Evolutionary conservation across 2,329 filamentous ascomycete species (phyloP), one percentile per base, ranked within the genome.

Genomic region (Fonsecaea monophora): DNA sequence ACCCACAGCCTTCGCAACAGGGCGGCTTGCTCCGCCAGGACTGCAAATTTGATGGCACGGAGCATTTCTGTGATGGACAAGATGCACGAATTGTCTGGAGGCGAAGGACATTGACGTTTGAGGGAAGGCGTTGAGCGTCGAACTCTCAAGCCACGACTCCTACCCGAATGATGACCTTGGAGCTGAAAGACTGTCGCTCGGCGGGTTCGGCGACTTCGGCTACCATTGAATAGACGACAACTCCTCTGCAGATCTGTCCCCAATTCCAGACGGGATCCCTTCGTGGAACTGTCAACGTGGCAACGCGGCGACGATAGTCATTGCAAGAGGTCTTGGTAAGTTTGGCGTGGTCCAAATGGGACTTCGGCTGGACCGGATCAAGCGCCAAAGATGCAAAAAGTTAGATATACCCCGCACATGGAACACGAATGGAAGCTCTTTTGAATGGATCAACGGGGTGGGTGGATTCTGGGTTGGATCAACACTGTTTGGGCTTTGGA

Each of bases 31-130:
- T 68, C 13, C 42, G 54, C 25, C 21, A 30, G 3, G 55, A 53
- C n/a, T 65, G 62, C 13, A 59, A 25, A 18, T 59, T 59, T 37
- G 61, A 68, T 30, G 58, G 65, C 25, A 62, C 54, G n/a, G 48
- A 60, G 18, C 53, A 60, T 37, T 60, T 62, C 35, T 55, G 42
- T 13, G 58, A 65, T 32, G 53, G 56, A n/a, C 54, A 62, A 35
- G 38, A 68, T 32, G 53, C 58, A 9, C 35, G 45, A 25, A 50
- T 68, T 35, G 60, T 65, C 18, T 68, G 66, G 66, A 37, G 63
- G 15, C 66, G 66, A 35, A 35, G 66, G 13, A 68, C 66, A 3
- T 48, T 68, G 53, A 50, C 65, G 18, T 68, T 68, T 37, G 53
- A 65, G 42, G 59, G 40, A 32, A 62, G 50, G 34, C 32, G 37